phyloP scores from a whole-genome alignment of 176 grass and related monocot species.

The Miscanthus lutarioriparius region DNA sequence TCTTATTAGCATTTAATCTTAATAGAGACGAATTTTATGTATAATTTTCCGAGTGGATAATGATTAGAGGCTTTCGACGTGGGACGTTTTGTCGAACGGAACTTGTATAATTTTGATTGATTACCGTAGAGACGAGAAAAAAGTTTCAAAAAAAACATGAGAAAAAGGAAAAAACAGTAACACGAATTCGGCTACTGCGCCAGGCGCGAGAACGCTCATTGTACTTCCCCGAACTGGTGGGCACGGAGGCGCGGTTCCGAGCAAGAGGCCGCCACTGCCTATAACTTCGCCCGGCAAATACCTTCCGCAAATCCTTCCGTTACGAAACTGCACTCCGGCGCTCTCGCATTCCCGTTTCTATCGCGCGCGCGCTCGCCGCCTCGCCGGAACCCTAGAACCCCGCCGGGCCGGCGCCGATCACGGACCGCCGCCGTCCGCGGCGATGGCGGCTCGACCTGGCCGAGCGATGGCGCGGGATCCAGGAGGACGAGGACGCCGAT shows the following conservation, averaged over 20 bases:
- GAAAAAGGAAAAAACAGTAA: too few relatives aligned
- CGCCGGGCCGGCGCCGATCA: neutral
- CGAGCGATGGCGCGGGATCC: constrained; percentile 73
- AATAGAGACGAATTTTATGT: too few relatives aligned
- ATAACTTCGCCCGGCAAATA: neutral
- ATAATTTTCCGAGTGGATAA: too few relatives aligned
- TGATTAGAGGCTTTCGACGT: too few relatives aligned
- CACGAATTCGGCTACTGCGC: too few relatives aligned
- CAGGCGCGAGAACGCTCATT: neutral
- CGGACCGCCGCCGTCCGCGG: neutral
- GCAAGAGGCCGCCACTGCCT: neutral
- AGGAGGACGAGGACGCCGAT: constrained; percentile 60
- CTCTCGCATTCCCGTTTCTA: neutral
- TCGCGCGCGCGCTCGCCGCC: neutral
- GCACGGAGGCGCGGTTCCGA: neutral
- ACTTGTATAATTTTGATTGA: too few relatives aligned
- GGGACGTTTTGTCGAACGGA: too few relatives aligned
- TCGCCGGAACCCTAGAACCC: constrained; percentile 37
- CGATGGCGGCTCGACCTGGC: constrained; percentile 51
- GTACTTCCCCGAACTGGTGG: neutral
- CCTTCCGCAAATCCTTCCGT: neutral
- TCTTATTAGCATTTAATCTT: too few relatives aligned
- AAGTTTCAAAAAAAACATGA: too few relatives aligned
- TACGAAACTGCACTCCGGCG: neutral
- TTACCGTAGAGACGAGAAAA: too few relatives aligned